Conservation (phyloP, 129 eudicot genomes). For the Artemisia argyi region DNA sequence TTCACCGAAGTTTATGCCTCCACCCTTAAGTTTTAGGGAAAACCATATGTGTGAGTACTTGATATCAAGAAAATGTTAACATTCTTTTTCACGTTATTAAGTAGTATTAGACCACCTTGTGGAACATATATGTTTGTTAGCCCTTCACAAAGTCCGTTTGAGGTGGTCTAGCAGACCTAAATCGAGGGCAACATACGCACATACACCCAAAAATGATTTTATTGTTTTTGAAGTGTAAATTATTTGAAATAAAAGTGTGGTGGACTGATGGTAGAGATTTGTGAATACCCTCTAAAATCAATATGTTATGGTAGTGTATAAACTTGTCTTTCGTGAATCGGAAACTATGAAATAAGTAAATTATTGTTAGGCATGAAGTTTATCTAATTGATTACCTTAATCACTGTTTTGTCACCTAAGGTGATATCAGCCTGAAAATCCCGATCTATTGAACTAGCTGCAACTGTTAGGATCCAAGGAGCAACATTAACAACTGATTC, state of each 20-base stretch:
- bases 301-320: no score
- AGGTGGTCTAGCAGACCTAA: no score
- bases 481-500: conserved; percentile 57
- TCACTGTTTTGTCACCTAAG: conserved; percentile 55
- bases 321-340: no score
- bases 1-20: conserved; percentile 64
- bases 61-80: background rate
- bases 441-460: conserved; percentile 82
- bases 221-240: no score
- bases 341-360: no score
- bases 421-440: conserved; percentile 62
- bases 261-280: no score
- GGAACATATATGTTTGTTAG: background rate
- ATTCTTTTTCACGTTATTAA: background rate
- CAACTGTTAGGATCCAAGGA: conserved; percentile 90
- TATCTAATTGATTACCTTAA: conserved; percentile 48
- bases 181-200: no score
- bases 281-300: no score
- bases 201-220: no score
- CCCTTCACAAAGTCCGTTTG: no score
- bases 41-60: conserved; percentile 1
- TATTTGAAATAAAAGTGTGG: no score
- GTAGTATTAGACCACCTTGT: background rate
- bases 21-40: conserved; percentile 53
- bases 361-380: background rate